phyloP scores from a whole-genome alignment of 2,329 filamentous ascomycete genomes.

The Arachnomyces sp. region DNA sequence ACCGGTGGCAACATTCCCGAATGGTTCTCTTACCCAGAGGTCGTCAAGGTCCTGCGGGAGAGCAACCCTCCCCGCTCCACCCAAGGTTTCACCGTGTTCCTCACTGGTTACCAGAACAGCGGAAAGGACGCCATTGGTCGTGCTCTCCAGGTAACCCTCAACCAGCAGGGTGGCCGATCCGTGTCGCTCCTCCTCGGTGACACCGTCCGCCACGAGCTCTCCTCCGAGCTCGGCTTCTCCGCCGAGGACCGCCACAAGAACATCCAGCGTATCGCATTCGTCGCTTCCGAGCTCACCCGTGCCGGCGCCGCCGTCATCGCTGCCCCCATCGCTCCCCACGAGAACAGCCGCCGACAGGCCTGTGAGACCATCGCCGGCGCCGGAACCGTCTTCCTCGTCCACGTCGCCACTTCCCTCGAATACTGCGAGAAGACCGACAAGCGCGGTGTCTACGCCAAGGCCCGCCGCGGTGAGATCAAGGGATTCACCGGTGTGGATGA shows the following conservation, averaged over 20 bases:
- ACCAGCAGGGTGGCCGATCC: constrained; percentile 92
- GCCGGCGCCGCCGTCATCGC: constrained; percentile 92
- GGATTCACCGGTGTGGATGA: constrained; percentile 98
- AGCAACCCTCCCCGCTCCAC: constrained; percentile 84
- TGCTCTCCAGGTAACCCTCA: constrained; percentile 90
- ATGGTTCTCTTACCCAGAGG: constrained; percentile 99
- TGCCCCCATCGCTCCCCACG: constrained; percentile 90
- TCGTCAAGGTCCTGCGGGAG: constrained; percentile 91
- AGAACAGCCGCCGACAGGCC: constrained; percentile 65
- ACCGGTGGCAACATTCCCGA: constrained; percentile 92
- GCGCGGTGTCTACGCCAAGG: constrained; percentile 77
- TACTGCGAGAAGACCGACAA: constrained; percentile 93
- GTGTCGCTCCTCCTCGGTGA: constrained; percentile 93
- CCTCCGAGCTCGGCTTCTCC: constrained; percentile 90
- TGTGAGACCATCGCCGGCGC: constrained; percentile 78
- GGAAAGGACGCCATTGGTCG: constrained; percentile 96
- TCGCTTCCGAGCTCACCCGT: constrained; percentile 87
- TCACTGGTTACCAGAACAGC: constrained; percentile 92
- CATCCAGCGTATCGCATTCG: constrained; percentile 92
- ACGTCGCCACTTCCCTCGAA: constrained; percentile 88
- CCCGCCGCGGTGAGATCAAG: constrained; percentile 84
- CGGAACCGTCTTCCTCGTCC: constrained; percentile 88
- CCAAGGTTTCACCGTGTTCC: constrained; percentile 97
- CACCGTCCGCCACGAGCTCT: constrained; percentile 87
- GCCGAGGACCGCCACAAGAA: constrained; percentile 88